A percentile compares a stretch with the other conserved stretches of the same genome.
These are phyloP conservation scores for Phytophthora sp. DNA, from an alignment of 352 stramenopile genomes.

Conservation along the genomic window DNA sequence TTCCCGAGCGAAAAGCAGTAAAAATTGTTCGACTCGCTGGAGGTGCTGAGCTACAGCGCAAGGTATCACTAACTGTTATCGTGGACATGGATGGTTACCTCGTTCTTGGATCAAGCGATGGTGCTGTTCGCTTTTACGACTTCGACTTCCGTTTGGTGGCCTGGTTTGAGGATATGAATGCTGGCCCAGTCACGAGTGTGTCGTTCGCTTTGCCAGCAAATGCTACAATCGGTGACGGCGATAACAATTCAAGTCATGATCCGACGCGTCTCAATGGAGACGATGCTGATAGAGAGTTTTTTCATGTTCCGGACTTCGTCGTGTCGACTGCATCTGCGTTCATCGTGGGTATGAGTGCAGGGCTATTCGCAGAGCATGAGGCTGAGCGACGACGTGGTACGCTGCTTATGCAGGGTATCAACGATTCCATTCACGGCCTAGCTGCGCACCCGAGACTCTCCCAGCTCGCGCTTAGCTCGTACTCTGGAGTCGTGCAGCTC, in stretches of 20 bases:
- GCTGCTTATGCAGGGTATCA: slow-evolving; percentile 92
- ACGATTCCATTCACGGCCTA: slow-evolving; percentile 85
- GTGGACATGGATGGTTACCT: slow-evolving; percentile 90
- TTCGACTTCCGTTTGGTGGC: slow-evolving; percentile 92
- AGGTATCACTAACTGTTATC: slow-evolving; percentile 61
- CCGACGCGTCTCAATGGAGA: slow-evolving; percentile 2
- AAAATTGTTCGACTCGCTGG: slow-evolving; percentile 84
- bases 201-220: slow-evolving; percentile 67
- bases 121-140: slow-evolving; percentile 93
- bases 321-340: slow-evolving; percentile 88
- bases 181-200: slow-evolving; percentile 86
- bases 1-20: slow-evolving; percentile 76
- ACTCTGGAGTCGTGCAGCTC: slow-evolving; percentile 87
- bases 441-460: slow-evolving; percentile 75
- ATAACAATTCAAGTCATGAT: slow-evolving; percentile 14
- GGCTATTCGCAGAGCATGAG: slow-evolving; percentile 88
- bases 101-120: slow-evolving; percentile 89
- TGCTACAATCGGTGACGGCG: slow-evolving; percentile 31
- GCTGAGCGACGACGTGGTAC: slow-evolving; percentile 85
- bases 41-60: slow-evolving; percentile 52
- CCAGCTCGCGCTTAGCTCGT: slow-evolving; percentile 82
- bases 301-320: slow-evolving; percentile 90
- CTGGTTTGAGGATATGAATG: slow-evolving; percentile 95
- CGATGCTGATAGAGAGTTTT: slow-evolving; percentile 51
- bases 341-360: slow-evolving; percentile 82